Evolutionary conservation across 73 alveolate genomes (phyloP), one percentile per base, ranked within the genome.

Genomic region (Paramecium biaurelia): DNA sequence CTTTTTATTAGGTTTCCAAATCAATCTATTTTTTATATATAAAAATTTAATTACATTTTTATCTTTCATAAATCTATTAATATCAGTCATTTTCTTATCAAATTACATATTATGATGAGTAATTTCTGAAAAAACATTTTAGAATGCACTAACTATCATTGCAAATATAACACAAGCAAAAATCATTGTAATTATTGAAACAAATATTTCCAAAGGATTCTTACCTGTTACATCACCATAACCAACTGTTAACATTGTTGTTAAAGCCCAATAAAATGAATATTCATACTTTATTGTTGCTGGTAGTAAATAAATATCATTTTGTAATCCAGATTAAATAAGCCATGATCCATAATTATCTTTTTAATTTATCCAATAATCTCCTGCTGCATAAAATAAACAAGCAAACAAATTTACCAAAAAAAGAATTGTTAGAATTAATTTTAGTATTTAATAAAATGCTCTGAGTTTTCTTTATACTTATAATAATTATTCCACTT

Each of bases 171-270:
- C 90, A 79, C 90, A 79, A 18, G 90, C 41, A 45, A 79, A 79
- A 23, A 79, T 38, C 90, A 79, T 79, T 9, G 72, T 41, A 9
- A 42, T 43, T 4, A 79, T 79, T 1, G 90, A 79, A 38, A 79
- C 47, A 23, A 79, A 79, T 79, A 79, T 45, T 79, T 79, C 90
- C 4, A 79, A 28, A 7, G 90, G 90, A 14, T 79, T 79, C 32
- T 79, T 79, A n/a, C 90, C 90, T 41, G 90, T 79, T 79, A 79
- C 32, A 43, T 79, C 90, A 18, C 90, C 90, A 79, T 79, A 79
- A 5, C 90, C 90, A 23, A 79, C 90, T 42, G 90, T 79, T 24
- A 79, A 79, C 90, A 79, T 79, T 9, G 90, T 79, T 10, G 90
- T 79, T 42, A 79, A 21, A 3, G 90, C 90, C 90, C 90, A 79